Evolutionary conservation across 2,329 filamentous ascomycete genomes (phyloP), one percentile per base, ranked within the genome.

Genomic region (Neophaeococcomyces mojaviensis): DNA sequence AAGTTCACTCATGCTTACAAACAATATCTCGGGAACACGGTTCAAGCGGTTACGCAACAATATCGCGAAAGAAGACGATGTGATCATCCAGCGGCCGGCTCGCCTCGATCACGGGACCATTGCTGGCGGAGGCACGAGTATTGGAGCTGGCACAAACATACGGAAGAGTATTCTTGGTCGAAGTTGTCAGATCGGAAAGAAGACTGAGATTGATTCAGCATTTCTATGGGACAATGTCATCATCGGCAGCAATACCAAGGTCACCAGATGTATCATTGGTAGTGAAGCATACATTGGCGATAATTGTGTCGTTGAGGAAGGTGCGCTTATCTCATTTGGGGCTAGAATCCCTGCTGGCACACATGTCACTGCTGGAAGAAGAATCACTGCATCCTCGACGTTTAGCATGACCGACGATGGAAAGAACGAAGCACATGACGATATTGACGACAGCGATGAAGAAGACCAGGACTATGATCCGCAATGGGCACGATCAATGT

Each of bases 141-240:
- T 98, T 45, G 89, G 85, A 4, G 78, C 85, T 19, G 78, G 79
- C 35, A 85, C 77, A 53, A 74, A 70, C 0, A 76, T 98, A 26
- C 73, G 73, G 7, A 84, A 85, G 64, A 89, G 84, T 58, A 78
- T 92, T 38, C 81, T 98, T 49, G 92, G 92, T 26, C 78, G 84
- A 50, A 77, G 85, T 54, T 97, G 90, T 66, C 81, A 80, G 53
- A 92, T 98, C 55, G 92, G 92, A 5, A 82, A 79, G 55, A 86
- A 92, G 54, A 89, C 92, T 22, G 77, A 72, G 31, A 79, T 98
- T 50, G 76, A 85, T 39, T 77, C 87, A 55, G 84, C 86, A 18
- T 90, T 88, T 57, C 79, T 98, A 52, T 97, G 90, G 89, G 87
- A 96, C 57, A 78, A 88, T 56, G 81, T 80, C 0, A 77, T 76